Evolutionary conservation across 2,329 filamentous ascomycete genomes (phyloP).

Genomic region (Cercospora sesami): DNA sequence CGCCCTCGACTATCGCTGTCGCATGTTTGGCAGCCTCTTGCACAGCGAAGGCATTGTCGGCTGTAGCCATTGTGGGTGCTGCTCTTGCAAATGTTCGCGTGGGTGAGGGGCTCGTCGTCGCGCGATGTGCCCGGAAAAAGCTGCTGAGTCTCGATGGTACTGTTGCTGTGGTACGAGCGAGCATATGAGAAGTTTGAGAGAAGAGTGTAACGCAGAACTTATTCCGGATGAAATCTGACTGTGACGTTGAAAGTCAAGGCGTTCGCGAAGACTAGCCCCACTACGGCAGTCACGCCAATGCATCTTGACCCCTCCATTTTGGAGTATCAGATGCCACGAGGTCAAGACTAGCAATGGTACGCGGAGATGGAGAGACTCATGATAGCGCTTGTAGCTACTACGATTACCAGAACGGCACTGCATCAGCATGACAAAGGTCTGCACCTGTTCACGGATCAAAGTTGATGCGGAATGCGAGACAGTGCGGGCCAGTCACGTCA

Average conservation of each 20-base stretch:
- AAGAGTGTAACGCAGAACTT: not conserved
- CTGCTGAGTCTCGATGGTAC: not conserved
- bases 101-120: not conserved
- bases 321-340: not conserved
- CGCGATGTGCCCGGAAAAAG: not conserved
- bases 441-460: not conserved
- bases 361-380: not conserved
- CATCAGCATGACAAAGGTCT: conserved; percentile 1
- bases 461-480: not conserved
- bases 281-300: not conserved
- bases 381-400: conserved; percentile 1
- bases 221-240: conserved; percentile 8
- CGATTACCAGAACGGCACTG: not conserved
- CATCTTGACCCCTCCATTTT: conserved; percentile 2
- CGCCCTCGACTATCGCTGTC: conserved; percentile 57
- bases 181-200: not conserved
- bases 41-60: conserved; percentile 12
- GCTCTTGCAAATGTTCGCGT: not conserved
- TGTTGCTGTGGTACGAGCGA: not conserved
- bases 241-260: conserved; percentile 4
- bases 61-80: conserved; percentile 16
- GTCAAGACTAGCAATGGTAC: not conserved
- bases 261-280: not conserved
- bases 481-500: not conserved
- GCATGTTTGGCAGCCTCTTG: conserved; percentile 12